A percentile compares a stretch with the other conserved stretches of the same genome.
phyloP scores from a whole-genome alignment of 345 rosid species.

The Linum lewisii region DNA sequence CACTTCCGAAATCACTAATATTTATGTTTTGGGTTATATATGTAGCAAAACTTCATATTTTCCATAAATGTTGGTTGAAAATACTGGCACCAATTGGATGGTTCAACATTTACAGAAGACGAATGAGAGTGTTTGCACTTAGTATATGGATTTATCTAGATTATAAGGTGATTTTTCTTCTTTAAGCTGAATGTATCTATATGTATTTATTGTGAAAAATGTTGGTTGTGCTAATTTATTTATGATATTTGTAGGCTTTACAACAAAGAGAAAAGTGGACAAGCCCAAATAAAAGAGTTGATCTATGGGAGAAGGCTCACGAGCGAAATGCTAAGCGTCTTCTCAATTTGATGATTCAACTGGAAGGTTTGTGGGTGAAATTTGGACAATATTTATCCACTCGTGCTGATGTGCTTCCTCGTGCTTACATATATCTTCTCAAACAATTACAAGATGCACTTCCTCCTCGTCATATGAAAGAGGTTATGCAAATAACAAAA shows the following conservation, averaged over 20 bases:
- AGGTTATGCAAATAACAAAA: conserved; percentile 32
- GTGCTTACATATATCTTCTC: conserved; percentile 63
- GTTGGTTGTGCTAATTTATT: neutral
- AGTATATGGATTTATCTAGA: conserved; percentile 70
- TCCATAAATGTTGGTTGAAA: neutral
- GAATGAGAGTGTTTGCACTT: conserved; percentile 57
- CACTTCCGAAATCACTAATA: too few relatives aligned
- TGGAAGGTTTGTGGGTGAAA: conserved; percentile 94
- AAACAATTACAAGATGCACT: conserved; percentile 90
- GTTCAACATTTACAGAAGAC: conserved; percentile 65
- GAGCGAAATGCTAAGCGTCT: conserved; percentile 81
- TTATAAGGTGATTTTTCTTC: conserved; percentile 55
- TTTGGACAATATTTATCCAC: conserved; percentile 92
- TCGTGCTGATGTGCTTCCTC: conserved; percentile 95
- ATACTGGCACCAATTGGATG: conserved; percentile 40
- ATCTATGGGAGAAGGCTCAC: conserved; percentile 78
- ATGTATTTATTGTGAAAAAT: conserved; percentile 2
- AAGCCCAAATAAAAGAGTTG: conserved; percentile 36
- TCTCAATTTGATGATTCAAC: conserved; percentile 55
- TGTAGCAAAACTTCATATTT: neutral
- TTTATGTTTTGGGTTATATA: too few relatives aligned
- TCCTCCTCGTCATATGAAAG: conserved; percentile 83
- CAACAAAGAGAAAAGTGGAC: conserved; percentile 79
- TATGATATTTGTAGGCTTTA: conserved; percentile 33
- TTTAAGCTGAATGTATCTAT: conserved; percentile 2